phyloP scores from a whole-genome alignment of 768 basidiomycete genomes.

The Boletellus ananas region DNA sequence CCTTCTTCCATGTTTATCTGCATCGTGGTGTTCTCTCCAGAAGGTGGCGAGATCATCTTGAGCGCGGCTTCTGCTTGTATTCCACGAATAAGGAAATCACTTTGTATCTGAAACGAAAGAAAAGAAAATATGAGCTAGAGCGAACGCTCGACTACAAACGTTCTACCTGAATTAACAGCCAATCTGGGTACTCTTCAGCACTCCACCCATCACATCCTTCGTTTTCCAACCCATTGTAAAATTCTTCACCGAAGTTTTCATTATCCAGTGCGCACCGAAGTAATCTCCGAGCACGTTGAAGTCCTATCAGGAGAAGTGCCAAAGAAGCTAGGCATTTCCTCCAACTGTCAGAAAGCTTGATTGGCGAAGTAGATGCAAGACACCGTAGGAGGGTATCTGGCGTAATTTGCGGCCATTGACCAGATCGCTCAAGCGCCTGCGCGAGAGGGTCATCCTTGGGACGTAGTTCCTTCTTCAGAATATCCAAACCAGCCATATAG shows the following conservation, averaged over 20 bases:
- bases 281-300: slow-evolving; percentile 17
- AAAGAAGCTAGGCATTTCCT: slow-evolving; percentile 23
- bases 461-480: slow-evolving; percentile 7
- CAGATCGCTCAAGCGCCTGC: background rate
- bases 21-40: slow-evolving; percentile 39
- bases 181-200: slow-evolving; percentile 29
- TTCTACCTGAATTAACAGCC: slow-evolving; percentile 41
- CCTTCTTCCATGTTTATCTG: no score
- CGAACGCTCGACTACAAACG: background rate
- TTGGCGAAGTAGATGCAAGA: slow-evolving; percentile 21
- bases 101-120: slow-evolving; percentile 37
- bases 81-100: slow-evolving; percentile 36
- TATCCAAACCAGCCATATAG: background rate
- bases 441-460: slow-evolving; percentile 9
- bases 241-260: slow-evolving; percentile 26
- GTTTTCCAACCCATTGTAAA: slow-evolving; percentile 24
- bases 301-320: slow-evolving; percentile 17
- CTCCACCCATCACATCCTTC: slow-evolving; percentile 14
- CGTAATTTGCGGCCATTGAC: slow-evolving; percentile 35
- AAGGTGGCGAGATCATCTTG: slow-evolving; percentile 42
- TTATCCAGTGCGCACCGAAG: slow-evolving; percentile 19
- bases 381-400: slow-evolving; percentile 25
- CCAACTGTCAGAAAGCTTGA: slow-evolving; percentile 24
- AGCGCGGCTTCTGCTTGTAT: slow-evolving; percentile 36
- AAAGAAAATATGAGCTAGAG: background rate